A percentile compares a stretch with the other conserved stretches of the same genome.
These are phyloP conservation scores for Endocladia muricata DNA, from an alignment of 31 red algal species.

Conservation along the genomic window DNA sequence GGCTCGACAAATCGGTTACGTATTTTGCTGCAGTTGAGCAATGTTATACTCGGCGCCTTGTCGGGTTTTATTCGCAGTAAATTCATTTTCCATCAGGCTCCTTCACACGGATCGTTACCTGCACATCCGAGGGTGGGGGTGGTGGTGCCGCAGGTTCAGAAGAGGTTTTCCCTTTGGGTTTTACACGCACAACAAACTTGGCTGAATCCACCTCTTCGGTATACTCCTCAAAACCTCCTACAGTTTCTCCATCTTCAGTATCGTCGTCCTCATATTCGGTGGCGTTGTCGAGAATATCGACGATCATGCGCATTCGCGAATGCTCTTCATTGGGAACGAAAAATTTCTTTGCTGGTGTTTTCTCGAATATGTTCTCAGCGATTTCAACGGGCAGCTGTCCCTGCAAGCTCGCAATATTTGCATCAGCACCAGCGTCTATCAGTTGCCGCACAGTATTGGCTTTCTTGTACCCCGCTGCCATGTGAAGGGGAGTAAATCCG, in stretches of 20 bases:
- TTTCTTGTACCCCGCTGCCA: constrained; percentile 84
- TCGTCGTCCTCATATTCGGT: constrained; percentile 54
- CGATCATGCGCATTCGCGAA: constrained; percentile 46
- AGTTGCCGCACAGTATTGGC: constrained; percentile 62
- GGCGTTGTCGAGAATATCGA: constrained; percentile 50
- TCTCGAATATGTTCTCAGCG: constrained; percentile 65
- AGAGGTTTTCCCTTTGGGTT: constrained; percentile 23
- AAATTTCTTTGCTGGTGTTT: constrained; percentile 73
- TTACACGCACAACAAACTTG: constrained; percentile 66
- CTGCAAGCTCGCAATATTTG: constrained; percentile 32
- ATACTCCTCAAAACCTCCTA: constrained; percentile 29
- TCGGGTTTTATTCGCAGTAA: no score
- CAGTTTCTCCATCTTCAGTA: constrained; percentile 44
- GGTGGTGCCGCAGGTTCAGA: not conserved
- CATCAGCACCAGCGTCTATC: constrained; percentile 44
- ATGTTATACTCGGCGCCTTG: no score
- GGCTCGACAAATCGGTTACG: no score
- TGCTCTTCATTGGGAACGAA: constrained; percentile 59
- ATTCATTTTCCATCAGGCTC: constrained; percentile 15
- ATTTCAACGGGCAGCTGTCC: constrained; percentile 72
- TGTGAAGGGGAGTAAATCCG: constrained; percentile 88
- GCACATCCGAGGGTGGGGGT: constrained; percentile 25
- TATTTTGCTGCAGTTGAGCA: no score
- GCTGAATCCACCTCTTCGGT: constrained; percentile 32
- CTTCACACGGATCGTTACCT: constrained; percentile 55